phyloP scores from a whole-genome alignment of 331 rosid species.

The Phaseolus coccineus region DNA sequence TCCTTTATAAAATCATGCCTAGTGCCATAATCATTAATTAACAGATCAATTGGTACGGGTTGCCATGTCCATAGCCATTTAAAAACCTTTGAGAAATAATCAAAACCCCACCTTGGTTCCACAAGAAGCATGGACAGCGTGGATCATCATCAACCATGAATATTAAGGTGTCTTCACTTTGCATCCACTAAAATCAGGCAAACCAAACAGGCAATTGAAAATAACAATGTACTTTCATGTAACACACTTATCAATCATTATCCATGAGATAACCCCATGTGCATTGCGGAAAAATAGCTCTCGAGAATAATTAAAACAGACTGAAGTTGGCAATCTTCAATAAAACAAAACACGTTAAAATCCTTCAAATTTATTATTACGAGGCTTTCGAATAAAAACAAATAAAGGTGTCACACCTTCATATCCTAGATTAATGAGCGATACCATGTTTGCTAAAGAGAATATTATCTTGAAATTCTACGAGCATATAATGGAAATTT shows the following conservation, averaged over 20 bases:
- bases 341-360: slow-evolving; percentile 18
- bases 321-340: background rate
- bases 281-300: background rate
- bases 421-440: background rate
- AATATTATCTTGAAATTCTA: slow-evolving; percentile 47
- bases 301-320: background rate
- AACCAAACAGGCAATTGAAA: background rate
- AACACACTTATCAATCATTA: background rate
- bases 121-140: background rate
- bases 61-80: background rate
- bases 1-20: no score
- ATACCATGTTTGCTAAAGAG: slow-evolving; percentile 28
- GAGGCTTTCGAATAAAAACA: slow-evolving; percentile 2
- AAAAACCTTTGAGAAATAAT: background rate
- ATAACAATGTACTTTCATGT: background rate
- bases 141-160: no score
- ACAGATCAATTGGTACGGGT: background rate
- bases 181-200: background rate
- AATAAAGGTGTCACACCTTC: slow-evolving; percentile 13
- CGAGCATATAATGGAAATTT: slow-evolving; percentile 50
- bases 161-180: background rate
- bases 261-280: background rate
- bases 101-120: no score
- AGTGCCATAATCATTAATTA: background rate
- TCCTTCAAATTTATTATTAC: background rate